A percentile compares a stretch with the other conserved stretches of the same genome.
These are phyloP conservation scores for Linnemannia hyalina DNA, from an alignment of 192 early-diverging fungal genomes.

Conservation along the genomic window DNA sequence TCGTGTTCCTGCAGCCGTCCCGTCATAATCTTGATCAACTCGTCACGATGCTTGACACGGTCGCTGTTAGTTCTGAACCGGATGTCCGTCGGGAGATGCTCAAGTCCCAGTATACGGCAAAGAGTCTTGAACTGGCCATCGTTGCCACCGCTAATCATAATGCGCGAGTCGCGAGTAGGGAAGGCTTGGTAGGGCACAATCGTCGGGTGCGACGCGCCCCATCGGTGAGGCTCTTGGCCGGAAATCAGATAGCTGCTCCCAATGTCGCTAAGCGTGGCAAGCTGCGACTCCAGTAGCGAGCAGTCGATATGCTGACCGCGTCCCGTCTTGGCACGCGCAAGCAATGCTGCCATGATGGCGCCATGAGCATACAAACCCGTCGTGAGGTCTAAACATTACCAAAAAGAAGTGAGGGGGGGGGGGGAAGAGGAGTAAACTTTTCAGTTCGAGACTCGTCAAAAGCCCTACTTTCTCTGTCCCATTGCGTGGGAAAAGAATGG, in stretches of 20 bases:
- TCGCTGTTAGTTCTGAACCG: slow-evolving; percentile 78
- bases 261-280: slow-evolving; percentile 90
- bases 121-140: slow-evolving; percentile 85
- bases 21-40: slow-evolving; percentile 71
- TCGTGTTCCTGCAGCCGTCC: slow-evolving; percentile 59
- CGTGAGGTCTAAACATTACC: slow-evolving; percentile 63
- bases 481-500: not conserved
- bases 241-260: slow-evolving; percentile 90
- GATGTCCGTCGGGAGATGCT: slow-evolving; percentile 61
- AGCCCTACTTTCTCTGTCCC: not conserved
- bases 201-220: slow-evolving; percentile 89
- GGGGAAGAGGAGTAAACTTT: not conserved
- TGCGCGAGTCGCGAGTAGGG: slow-evolving; percentile 78
- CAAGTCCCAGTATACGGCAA: slow-evolving; percentile 65
- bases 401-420: not conserved
- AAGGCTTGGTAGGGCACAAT: slow-evolving; percentile 96
- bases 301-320: slow-evolving; percentile 90
- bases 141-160: slow-evolving; percentile 94
- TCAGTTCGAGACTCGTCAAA: not conserved
- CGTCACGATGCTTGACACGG: slow-evolving; percentile 79
- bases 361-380: slow-evolving; percentile 88
- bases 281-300: slow-evolving; percentile 88
- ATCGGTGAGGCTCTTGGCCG: slow-evolving; percentile 80
- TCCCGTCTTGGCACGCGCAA: slow-evolving; percentile 72
- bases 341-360: slow-evolving; percentile 89